Conservation (phyloP, 192 early-diverging fungal genomes). For the Endogone sp. region DNA sequence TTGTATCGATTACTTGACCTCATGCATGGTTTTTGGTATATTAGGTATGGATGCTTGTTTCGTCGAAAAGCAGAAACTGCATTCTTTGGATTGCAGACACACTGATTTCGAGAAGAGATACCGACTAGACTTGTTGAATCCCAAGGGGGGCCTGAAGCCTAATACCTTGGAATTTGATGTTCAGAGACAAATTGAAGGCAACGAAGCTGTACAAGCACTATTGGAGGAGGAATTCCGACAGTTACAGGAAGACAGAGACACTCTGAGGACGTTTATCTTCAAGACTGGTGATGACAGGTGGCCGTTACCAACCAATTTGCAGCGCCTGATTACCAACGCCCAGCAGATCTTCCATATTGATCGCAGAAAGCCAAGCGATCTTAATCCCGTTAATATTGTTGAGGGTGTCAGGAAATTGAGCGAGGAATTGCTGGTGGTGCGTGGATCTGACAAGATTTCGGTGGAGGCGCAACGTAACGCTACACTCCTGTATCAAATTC, state of each 20-base stretch:
- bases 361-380: conserved; percentile 70
- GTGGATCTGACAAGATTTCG: conserved; percentile 85
- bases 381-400: conserved; percentile 81
- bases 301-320: conserved; percentile 90
- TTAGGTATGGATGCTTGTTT: conserved; percentile 79
- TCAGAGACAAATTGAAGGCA: conserved; percentile 73
- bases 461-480: conserved; percentile 89
- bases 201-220: conserved; percentile 59
- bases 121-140: conserved; percentile 75
- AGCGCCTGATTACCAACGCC: conserved; percentile 86
- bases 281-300: conserved; percentile 65
- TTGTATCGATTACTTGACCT: neutral
- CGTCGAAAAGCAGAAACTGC: conserved; percentile 81
- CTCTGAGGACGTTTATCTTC: conserved; percentile 80
- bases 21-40: neutral
- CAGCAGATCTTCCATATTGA: conserved; percentile 87
- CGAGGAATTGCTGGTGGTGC: conserved; percentile 72
- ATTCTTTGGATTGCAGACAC: conserved; percentile 66
- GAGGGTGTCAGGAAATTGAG: conserved; percentile 69
- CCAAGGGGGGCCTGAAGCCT: conserved; percentile 58
- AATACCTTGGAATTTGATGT: conserved; percentile 68
- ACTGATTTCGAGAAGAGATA: conserved; percentile 74
- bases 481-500: conserved; percentile 87
- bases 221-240: conserved; percentile 82
- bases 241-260: conserved; percentile 70